Evolutionary conservation across 106 monocot genomes (phyloP), one percentile per base, ranked within the genome.

Genomic region (Phalaenopsis equestris): DNA sequence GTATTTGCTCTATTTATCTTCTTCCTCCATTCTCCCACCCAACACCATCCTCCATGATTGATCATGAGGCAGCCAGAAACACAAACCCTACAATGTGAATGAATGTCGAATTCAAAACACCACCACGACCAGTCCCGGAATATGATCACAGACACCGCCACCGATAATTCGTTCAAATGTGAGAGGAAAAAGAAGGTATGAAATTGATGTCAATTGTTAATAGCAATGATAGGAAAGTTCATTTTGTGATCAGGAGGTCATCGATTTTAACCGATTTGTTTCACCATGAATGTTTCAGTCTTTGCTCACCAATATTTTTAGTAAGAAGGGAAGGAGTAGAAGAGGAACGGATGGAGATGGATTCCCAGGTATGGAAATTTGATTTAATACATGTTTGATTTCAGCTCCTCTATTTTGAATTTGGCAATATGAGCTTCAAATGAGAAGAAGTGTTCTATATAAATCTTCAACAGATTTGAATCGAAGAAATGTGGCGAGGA

Each of bases 121-220:
- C 52, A 67, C 52, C 45, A 82, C 38, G 55, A 70, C 16, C 56
- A 3, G 39, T 76, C 82, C 21, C 39, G 8, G 41, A 84, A 84
- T 10, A 92, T 90, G 85, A 90, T 88, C 16, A 88, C 86, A 78
- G 72, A 86, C 7, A 72, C 65, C 12, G 79, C 78, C 4, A 64
- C 43, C 24, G 90, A 86, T 2, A 81, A 77, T 47, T 93, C 90
- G 30, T 17, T 83, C 42, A 90, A 90, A 80, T 79, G 78, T 73
- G 92, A 86, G 55, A 90, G 88, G 72, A 90, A 90, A 81, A 92
- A 90, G 41, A 93, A 86, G 90, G 90, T 90, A 79, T 43, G 57
- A 4, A 1, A 23, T 19, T 14, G 11, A 9, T 72, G 1, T 73
- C 2, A 46, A 39, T 56, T 11, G n/a, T 36, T 0, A 3, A 36